Percentiles rank a stretch among this genome's conserved stretches.
phyloP scores from a whole-genome alignment of 495 filamentous ascomycete species.

The Aspergillus ellipticus region DNA sequence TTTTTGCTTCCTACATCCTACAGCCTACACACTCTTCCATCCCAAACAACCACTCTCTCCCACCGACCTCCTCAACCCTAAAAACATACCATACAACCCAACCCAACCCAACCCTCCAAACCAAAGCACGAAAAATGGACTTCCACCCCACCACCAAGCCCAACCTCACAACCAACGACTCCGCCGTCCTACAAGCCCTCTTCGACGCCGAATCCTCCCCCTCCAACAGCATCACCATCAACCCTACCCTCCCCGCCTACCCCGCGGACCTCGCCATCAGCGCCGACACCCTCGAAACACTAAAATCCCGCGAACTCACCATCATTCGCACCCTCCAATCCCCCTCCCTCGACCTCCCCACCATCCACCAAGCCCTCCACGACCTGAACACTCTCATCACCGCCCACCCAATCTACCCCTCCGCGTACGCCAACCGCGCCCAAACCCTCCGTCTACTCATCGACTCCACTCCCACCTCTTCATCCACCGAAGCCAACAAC shows the following conservation, averaged over 20 bases:
- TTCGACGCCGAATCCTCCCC: conserved; percentile 75
- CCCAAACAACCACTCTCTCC: too few species aligned
- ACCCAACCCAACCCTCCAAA: conserved; percentile 40
- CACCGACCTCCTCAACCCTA: neutral
- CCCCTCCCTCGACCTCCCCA: conserved; percentile 12
- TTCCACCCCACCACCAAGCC: conserved; percentile 27
- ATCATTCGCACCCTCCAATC: conserved; percentile 30
- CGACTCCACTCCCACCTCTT: conserved; percentile 10
- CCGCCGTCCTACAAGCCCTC: conserved; percentile 69
- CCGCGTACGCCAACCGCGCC: conserved; percentile 72
- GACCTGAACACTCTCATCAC: conserved; percentile 52
- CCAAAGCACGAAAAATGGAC: too few species aligned
- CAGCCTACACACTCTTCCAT: too few species aligned
- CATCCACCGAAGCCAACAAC: conserved; percentile 8
- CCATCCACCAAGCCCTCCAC: conserved; percentile 28
- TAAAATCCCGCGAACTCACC: conserved; percentile 27
- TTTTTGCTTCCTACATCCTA: too few species aligned
- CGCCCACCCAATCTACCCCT: conserved; percentile 64
- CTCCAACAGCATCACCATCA: conserved; percentile 48
- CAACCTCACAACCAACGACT: conserved; percentile 64
- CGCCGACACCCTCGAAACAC: conserved; percentile 15
- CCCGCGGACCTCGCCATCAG: conserved; percentile 38
- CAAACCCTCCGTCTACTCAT: conserved; percentile 59
- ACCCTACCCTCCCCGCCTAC: conserved; percentile 56
- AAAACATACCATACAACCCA: too few species aligned